Evolutionary conservation across 2,329 filamentous ascomycete species (phyloP), one percentile per base, ranked within the genome.

Genomic region (Penicillium sp.): DNA sequence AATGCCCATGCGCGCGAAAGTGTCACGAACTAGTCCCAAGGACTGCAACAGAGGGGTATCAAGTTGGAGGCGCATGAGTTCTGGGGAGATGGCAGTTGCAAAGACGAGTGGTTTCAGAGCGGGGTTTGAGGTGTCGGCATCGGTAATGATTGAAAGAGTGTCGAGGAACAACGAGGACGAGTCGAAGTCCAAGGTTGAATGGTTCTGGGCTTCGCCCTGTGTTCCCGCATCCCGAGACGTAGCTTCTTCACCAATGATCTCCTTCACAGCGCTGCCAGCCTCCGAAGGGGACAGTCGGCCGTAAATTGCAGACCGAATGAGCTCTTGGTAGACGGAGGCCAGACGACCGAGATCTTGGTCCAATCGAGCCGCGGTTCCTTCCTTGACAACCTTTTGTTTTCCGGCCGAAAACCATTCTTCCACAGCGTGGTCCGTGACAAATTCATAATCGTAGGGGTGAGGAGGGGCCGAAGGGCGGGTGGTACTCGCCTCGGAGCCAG

Each of bases 1-100:
- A 67, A 97, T 93, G 17, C 90, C 90, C 74, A 95, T 88, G 68
- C 89, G 89, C 60, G 86, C 83, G 76, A 98, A 99, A 6, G 89
- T 94, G n/a, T 90, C 88, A 54, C 93, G 87, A 53, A 97, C 91
- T 47, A 99, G 83, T 10, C 91, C 90, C 15, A 97, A 81, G 30
- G 89, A 85, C 70, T 91, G 87, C 12, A 98, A 82, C 9, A 96
- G 80, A 19, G 88, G 84, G 6, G 88, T 87, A 68, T 99, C 95
- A n/a, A 99, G 85, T 65, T 93, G 87, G 63, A 90, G 86, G 59
- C 94, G 91, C 84, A 97, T 89, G 26, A 91, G 81, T 15, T 85
- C 80, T 0, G 89, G 83, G 7, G 91, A 88, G 49, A 98, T 88
- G 13, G 84, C 88, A 5, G 91, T 92, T 1, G 90, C 85, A 55